phyloP scores from a whole-genome alignment of 2,329 filamentous ascomycete genomes.

The Pyricularia grisea region DNA sequence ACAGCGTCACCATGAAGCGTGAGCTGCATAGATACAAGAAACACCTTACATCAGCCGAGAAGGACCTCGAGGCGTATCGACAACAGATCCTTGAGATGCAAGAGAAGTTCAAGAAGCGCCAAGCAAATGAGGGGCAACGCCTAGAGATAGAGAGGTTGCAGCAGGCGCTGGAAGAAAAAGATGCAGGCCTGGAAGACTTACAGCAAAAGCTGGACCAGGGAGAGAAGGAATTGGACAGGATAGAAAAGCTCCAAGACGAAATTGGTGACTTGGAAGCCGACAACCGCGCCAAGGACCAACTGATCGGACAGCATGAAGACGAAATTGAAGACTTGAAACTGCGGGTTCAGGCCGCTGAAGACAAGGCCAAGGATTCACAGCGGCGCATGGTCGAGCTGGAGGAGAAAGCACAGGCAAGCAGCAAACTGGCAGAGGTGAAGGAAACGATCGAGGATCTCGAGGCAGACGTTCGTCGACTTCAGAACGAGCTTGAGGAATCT shows the following conservation, averaged over 20 bases:
- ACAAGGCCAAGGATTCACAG: conserved; percentile 47
- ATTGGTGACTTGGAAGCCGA: conserved; percentile 69
- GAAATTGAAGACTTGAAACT: conserved; percentile 44
- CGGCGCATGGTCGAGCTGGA: conserved; percentile 45
- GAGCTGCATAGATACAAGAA: conserved; percentile 85
- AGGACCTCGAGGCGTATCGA: conserved; percentile 75
- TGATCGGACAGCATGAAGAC: conserved; percentile 66
- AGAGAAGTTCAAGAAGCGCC: conserved; percentile 68
- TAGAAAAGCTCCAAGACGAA: conserved; percentile 62
- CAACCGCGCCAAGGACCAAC: conserved; percentile 64
- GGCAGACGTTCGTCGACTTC: conserved; percentile 40
- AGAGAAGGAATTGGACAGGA: conserved; percentile 45
- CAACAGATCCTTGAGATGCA: conserved; percentile 75
- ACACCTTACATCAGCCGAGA: conserved; percentile 70
- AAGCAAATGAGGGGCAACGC: conserved; percentile 61
- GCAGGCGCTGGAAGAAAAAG: conserved; percentile 45
- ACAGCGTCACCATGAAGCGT: conserved; percentile 79
- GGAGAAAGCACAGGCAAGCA: conserved; percentile 39
- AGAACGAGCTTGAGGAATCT: conserved; percentile 44
- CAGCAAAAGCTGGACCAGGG: conserved; percentile 48
- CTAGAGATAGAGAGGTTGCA: conserved; percentile 50
- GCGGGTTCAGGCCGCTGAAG: conserved; percentile 37
- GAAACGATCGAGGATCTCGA: conserved; percentile 52
- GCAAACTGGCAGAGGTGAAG: conserved; percentile 45
- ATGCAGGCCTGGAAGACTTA: conserved; percentile 51